Evolutionary conservation across 1,284 basidiomycete species (phyloP), one percentile per base, ranked within the genome.

Genomic region (Earliella scabrosa): DNA sequence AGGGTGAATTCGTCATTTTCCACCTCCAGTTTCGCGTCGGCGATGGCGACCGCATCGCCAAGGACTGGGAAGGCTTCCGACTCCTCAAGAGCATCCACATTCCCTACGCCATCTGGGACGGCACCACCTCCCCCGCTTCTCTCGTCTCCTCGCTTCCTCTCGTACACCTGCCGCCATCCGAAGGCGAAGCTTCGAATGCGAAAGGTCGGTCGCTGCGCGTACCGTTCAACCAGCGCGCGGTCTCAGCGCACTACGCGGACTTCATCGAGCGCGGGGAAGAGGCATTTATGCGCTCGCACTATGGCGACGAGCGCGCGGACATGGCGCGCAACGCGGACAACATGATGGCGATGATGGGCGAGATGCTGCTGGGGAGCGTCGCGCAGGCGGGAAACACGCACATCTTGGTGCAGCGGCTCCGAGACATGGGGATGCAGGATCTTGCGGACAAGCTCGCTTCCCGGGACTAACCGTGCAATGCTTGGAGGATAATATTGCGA

Each of bases 11-110:
- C 24, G 57, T 27, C 14, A 47, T 58, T 54, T 32, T 39, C 29
- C 6, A 52, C 45, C 40, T 59, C 41, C 57, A 59, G 26, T 59
- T 59, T 49, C 52, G 57, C 46, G 46, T 59, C 20, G 57, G 57
- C 2, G 46, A 59, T 41, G 57, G 50, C 41, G 40, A 54, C 31
- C 21, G n/a, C 4, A 26, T 55, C 45, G 36, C 52, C 18, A 54
- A 52, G 24, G 57, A 59, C 39, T 59, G 52, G 52, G 40, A 55
- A 26, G 53, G 50, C 8, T 24, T 59, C 45, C 14, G 31, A 29
- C n/a, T 18, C 21, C 35, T 54, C 45, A 45, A 52, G 24, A 31
- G 45, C 7, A 24, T 59, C 45, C 26, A 16, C 32, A 35, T 59
- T 35, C 50, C 57, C 13, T 59, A 46, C 40, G 39, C 45, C n/a